phyloP scores from a whole-genome alignment of 768 basidiomycete genomes.

The Lanmaoa rubissima region DNA sequence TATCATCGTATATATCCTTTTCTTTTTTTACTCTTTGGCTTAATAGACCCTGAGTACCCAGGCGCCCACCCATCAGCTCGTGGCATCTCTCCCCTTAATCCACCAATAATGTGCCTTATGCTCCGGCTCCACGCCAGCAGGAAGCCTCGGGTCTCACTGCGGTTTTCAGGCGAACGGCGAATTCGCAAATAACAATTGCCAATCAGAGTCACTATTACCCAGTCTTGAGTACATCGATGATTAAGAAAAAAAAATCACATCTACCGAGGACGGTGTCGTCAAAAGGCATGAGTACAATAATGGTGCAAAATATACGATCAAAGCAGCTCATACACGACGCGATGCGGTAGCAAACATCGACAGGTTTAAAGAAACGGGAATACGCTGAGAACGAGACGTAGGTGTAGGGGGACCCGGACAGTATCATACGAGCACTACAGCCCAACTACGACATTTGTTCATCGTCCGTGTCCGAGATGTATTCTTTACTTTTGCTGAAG shows the following conservation, averaged over 20 bases:
- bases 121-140: too few species aligned
- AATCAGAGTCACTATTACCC: not conserved
- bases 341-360: not conserved
- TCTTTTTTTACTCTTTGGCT: too few species aligned
- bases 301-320: not conserved
- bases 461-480: slow-evolving; percentile 85
- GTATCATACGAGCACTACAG: not conserved
- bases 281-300: not conserved
- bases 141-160: not conserved
- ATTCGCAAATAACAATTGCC: not conserved
- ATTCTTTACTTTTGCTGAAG: slow-evolving; percentile 82
- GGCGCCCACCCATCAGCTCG: too few species aligned
- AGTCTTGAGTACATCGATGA: not conserved
- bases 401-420: not conserved
- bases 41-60: too few species aligned
- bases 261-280: not conserved
- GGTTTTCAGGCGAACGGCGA: not conserved
- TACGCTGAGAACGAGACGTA: not conserved
- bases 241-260: not conserved
- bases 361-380: not conserved
- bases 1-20: too few species aligned
- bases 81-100: too few species aligned
- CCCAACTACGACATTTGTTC: slow-evolving; percentile 59
- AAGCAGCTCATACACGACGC: not conserved
- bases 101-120: too few species aligned